Evolutionary conservation across 2,329 filamentous ascomycete species (phyloP).

Genomic region (Gremmenia infestans): DNA sequence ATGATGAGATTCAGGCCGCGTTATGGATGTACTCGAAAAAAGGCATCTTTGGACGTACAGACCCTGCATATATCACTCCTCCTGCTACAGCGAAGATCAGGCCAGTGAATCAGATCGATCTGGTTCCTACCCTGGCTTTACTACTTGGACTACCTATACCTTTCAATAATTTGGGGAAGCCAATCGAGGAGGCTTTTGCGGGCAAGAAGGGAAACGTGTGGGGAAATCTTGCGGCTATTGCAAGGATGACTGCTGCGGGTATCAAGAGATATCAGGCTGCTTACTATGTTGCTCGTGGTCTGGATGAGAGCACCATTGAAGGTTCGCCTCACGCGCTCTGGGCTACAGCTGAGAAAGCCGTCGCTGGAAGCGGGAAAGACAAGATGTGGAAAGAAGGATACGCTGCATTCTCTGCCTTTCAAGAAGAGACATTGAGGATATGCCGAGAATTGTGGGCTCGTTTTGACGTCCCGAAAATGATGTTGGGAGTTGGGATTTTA

Average conservation of each 20-base stretch:
- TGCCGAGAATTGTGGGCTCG: constrained; percentile 87
- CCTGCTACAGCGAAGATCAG: constrained; percentile 71
- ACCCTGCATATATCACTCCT: constrained; percentile 51
- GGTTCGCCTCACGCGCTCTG: constrained; percentile 53
- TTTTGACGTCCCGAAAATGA: constrained; percentile 85
- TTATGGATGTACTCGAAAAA: constrained; percentile 98
- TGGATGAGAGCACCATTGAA: constrained; percentile 55
- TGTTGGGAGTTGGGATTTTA: constrained; percentile 69
- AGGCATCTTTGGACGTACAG: constrained; percentile 74
- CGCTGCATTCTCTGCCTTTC: constrained; percentile 65
- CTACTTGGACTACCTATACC: constrained; percentile 89
- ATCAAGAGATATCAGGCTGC: constrained; percentile 84
- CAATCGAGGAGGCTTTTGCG: constrained; percentile 90
- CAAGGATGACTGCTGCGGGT: constrained; percentile 73
- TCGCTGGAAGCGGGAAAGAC: constrained; percentile 34
- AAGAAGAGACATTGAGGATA: constrained; percentile 69
- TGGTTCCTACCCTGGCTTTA: constrained; percentile 86
- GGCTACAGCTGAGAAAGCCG: constrained; percentile 41
- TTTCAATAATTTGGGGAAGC: constrained; percentile 89
- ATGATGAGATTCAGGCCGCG: constrained; percentile 90
- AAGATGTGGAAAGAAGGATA: constrained; percentile 41
- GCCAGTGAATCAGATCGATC: constrained; percentile 80
- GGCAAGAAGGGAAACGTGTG: constrained; percentile 65
- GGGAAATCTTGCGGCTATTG: constrained; percentile 72
- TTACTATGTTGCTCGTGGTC: constrained; percentile 69